Evolutionary conservation across 2,329 filamentous ascomycete species (phyloP), one percentile per base, ranked within the genome.

Genomic region (Ceratocystis ficicola): DNA sequence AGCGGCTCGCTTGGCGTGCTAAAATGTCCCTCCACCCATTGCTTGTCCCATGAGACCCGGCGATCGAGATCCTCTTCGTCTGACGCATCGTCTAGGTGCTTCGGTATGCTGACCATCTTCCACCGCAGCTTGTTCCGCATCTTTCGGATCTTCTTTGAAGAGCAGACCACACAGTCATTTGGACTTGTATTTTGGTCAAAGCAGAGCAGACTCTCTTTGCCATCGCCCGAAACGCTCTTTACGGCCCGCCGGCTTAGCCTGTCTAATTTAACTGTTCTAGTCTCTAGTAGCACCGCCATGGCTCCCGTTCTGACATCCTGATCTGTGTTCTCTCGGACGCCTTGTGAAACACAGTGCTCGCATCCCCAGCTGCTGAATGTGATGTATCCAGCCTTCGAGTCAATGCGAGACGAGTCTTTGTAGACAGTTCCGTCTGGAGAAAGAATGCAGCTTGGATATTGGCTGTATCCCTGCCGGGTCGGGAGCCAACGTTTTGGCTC

Each of bases 331-430:
- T 64, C 66, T 8, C 59, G 55, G 59, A 67, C 64, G 2, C 48
- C 46, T 30, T 67, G 63, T 28, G 57, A 22, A 44, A 67, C 41
- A 28, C 66, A 67, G 48, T 64, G 62, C 17, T 67, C 63, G 20
- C 66, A 67, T 10, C 66, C 66, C 66, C 66, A 67, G 25, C 65
- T 57, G 59, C 63, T 67, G 22, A 67, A 65, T n/a, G 66, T 62
- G 5, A 67, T 60, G 32, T 60, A 64, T 25, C 55, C 65, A 48
- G 48, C 30, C 36, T 28, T 55, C 17, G 65, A 60, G 8, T 46
- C 17, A 10, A 67, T 62, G 6, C 63, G 66, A 28, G 63, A 44
- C 3, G 57, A 67, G 63, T 65, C 66, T 48, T 60, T 63, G 63
- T 67, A 67, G 10, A 62, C 41, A 7, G 61, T 30, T 17, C 66